Percentiles rank a stretch among this genome's conserved stretches.
Conservation (phyloP, 495 filamentous ascomycete species). For the Evernia prunastri region DNA sequence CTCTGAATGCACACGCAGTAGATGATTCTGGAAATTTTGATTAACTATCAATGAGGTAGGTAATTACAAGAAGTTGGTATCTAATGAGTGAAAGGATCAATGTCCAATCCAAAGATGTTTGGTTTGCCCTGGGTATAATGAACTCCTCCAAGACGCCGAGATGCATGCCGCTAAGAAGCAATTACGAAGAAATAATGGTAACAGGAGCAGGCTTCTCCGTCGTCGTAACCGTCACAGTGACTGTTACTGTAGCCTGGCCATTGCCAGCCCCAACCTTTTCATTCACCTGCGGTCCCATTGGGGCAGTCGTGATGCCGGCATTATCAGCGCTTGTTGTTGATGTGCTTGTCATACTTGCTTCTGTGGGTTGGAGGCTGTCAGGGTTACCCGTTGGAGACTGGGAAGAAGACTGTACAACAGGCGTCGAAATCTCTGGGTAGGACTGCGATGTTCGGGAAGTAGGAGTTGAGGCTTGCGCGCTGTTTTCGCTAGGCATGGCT, state of each 20-base stretch:
- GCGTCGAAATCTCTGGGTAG: not conserved
- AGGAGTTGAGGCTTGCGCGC: not conserved
- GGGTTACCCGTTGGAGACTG: not conserved
- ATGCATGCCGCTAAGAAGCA: conserved; percentile 1
- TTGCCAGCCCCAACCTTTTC: conserved; percentile 7
- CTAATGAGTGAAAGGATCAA: not conserved
- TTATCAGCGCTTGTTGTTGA: not conserved
- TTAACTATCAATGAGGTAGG: not conserved
- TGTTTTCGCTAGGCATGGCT: not conserved
- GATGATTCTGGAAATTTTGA: not conserved
- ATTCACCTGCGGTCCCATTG: not conserved
- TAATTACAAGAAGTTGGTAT: not conserved
- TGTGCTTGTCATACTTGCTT: not conserved
- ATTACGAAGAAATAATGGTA: not conserved
- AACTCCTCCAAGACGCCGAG: not conserved
- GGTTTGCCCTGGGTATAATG: not conserved
- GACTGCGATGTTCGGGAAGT: not conserved
- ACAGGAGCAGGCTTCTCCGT: conserved; percentile 10
- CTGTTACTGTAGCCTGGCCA: conserved; percentile 1
- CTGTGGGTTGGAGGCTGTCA: not conserved
- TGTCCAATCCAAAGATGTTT: not conserved
- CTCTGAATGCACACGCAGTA: not conserved
- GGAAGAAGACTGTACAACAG: not conserved
- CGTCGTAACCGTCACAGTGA: conserved; percentile 20
- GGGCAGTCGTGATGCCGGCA: not conserved